Evolutionary conservation across 139 green algal genomes (phyloP).

Genomic region (Haematococcus lacustris): DNA sequence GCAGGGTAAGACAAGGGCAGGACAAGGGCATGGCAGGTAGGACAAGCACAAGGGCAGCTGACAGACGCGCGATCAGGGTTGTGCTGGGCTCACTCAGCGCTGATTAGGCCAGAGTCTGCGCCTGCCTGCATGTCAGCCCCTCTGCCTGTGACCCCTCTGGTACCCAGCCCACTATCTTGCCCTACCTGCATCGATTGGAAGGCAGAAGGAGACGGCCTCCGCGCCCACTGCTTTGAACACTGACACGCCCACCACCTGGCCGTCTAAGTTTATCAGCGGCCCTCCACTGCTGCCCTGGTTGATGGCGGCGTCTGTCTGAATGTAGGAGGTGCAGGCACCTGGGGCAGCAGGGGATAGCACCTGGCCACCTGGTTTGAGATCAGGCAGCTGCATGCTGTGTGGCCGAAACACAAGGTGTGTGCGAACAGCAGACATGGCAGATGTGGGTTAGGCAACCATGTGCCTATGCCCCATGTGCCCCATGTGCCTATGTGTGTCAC

Average conservation of each 20-base stretch:
- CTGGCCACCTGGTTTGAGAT: no score
- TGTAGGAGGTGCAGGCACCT: constrained; percentile 55
- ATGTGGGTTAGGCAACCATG: no score
- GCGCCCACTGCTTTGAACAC: constrained; percentile 50
- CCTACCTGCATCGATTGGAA: constrained; percentile 55
- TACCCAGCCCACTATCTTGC: not conserved
- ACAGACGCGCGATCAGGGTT: not conserved
- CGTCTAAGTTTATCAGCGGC: constrained; percentile 68
- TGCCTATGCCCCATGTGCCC: no score
- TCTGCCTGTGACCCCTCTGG: not conserved
- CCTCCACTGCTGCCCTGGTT: constrained; percentile 36
- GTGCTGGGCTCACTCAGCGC: not conserved
- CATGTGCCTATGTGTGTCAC: no score
- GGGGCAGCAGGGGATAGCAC: no score
- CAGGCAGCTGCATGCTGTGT: no score
- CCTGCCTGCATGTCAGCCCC: not conserved
- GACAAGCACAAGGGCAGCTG: not conserved
- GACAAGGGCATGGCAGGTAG: not conserved
- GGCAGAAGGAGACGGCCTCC: constrained; percentile 71
- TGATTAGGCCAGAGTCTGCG: not conserved
- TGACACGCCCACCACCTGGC: constrained; percentile 61
- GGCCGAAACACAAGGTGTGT: no score
- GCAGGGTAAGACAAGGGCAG: not conserved
- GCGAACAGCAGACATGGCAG: no score
- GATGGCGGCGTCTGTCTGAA: constrained; percentile 43